Base-by-base conservation (phyloP, 345 rosid species). In the Camelina laxa region DNA sequence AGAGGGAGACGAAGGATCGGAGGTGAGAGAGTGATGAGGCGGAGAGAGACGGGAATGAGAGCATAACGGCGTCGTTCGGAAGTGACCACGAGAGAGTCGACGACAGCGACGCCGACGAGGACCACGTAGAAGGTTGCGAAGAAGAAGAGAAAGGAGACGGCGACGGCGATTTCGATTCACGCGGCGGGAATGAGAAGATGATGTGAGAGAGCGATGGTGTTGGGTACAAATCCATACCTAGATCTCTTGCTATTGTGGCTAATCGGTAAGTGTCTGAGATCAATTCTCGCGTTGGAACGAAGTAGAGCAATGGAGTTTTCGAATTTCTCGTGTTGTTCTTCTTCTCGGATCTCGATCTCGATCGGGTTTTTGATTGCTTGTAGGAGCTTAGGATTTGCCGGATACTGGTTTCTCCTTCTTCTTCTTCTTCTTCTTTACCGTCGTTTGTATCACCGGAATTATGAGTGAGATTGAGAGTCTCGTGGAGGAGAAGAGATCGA, bases 201-300 rank as follows among this genome's bases (percentile, higher is more conserved):
- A 89, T 83, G 84, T 87, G 94, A 31, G 94, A 89, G 74, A 89
- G 94, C 0, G 94, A 87, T 8, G 91, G 89, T 15, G 87, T 83
- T 5, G 94, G 94, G 73, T 84, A 79, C 38, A 87, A 75, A 64
- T 85, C 91, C 89, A 89, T 87, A 42, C 94, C 94, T 81, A 85
- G 84, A 77, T 87, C 87, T 74, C 94, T 83, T 2, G 90, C 88
- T 5, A 89, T 78, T 53, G 82, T 74, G 13, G 94, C 91, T 50
- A 89, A 69, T 65, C 84, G 80, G 75, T 83, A 85, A 0, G 88
- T 82, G 44, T 89, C 91, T 4, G 86, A 24, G 65, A 89, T 80
- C 38, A 85, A 74, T 80, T 89, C 89, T 44, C 75, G 75, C 0
- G 86, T 74, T 6, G 90, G 91, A 27, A 85, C 80, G 74, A 89